Base-by-base conservation (phyloP, 1,139 yeast species). In the Pichia sp. region DNA sequence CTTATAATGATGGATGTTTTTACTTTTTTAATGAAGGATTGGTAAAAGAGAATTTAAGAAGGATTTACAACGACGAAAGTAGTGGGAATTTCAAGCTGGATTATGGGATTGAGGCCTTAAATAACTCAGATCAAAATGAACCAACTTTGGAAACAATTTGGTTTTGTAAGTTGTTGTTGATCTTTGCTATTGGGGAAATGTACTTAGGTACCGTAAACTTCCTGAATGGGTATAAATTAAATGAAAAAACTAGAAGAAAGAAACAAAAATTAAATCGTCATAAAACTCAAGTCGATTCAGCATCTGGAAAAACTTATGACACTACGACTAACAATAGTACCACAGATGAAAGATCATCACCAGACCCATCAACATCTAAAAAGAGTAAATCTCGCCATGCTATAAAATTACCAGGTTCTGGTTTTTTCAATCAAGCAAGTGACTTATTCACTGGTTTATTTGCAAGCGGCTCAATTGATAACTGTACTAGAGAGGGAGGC, bases 181-280 rank as follows among this genome's bases (percentile, higher is more conserved):
- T 87, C 22, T 84, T 86, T 61, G 90, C 95, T 2, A 75, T 82
- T 44, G 95, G 96, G 8, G 95, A 86, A 62, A 84, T 86, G 88
- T 86, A 87, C 57, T 64, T 83, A 41, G 90, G 92, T 4, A 81
- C 88, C 0, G 85, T 83, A 1, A 71, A 73, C 49, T 67, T 68
- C 56, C 59, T 73, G 53, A 65, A 73, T 59, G 72, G 77, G 40
- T 67, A 71, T 56, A 66, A 71, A 43, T 35, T 61, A 9, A 54
- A 42, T 40, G 59, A 57, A 18, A 56, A 51, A 20, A 43, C 50
- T 7, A 56, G 53, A 55, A 52, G 60, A 29, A 62, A 54, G 47
- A 57, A 48, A 59, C 63, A 54, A 36, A 59, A 54, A 30, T 20
- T 40, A 3, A 36, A 23, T 36, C 26, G 27, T 15, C 18, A 36